Conservation (phyloP, 306 rosid species). For the Fragaria nilgerrensis region DNA sequence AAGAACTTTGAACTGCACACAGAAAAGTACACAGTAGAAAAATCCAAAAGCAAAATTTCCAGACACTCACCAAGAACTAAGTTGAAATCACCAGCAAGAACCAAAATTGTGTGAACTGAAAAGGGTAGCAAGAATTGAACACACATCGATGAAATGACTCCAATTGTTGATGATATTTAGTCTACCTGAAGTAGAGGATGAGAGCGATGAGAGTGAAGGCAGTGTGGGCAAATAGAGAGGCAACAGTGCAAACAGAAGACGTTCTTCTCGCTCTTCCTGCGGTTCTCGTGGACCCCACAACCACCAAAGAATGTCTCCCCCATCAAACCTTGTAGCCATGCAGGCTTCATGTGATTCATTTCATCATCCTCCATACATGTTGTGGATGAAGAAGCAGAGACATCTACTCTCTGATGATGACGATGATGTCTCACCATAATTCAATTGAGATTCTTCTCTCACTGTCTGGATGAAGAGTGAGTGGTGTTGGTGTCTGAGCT, state of each 20-base stretch:
- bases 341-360: constrained; percentile 52
- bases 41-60: neutral
- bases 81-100: neutral
- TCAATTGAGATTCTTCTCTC: constrained; percentile 1
- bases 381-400: neutral
- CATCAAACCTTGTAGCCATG: constrained; percentile 85
- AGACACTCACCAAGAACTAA: neutral
- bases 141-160: neutral
- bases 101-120: neutral
- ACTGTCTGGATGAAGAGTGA: neutral
- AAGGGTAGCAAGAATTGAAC: neutral
- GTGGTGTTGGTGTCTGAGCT: constrained; percentile 10
- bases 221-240: constrained; percentile 91
- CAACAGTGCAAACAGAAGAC: constrained; percentile 88
- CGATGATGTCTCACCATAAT: constrained; percentile 10
- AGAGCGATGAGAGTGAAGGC: constrained; percentile 66
- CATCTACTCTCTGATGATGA: neutral
- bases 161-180: neutral
- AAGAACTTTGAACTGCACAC: neutral
- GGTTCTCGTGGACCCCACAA: constrained; percentile 78
- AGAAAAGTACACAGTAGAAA: neutral
- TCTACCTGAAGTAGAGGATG: constrained; percentile 95
- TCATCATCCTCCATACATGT: constrained; percentile 12
- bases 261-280: constrained; percentile 97
- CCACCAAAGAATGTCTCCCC: constrained; percentile 86